A percentile compares a stretch with the other conserved stretches of the same genome.
These are phyloP conservation scores for Ascobolus immersus DNA, from an alignment of 495 filamentous ascomycete genomes.

Conservation along the genomic window DNA sequence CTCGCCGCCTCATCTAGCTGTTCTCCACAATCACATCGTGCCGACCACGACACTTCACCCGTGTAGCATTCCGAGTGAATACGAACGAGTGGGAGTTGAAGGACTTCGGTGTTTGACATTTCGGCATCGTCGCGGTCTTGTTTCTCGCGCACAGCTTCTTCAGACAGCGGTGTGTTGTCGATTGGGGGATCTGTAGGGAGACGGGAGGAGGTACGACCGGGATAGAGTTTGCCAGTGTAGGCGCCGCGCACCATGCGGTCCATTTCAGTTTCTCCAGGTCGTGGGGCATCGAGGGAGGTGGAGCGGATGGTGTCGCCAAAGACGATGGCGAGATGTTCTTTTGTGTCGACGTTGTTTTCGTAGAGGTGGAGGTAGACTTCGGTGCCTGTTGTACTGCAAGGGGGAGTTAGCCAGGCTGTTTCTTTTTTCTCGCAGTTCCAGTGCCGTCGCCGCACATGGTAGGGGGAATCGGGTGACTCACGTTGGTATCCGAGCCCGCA, in stretches of 20 bases:
- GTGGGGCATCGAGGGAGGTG: constrained; percentile 46
- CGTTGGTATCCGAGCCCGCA: constrained; percentile 64
- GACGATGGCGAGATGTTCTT: constrained; percentile 95
- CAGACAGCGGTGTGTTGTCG: not conserved
- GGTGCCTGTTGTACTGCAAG: constrained; percentile 39
- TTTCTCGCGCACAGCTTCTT: not conserved
- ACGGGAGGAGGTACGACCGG: constrained; percentile 40
- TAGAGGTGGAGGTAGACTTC: constrained; percentile 97
- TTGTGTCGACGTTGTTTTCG: constrained; percentile 71
- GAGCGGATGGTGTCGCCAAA: constrained; percentile 71
- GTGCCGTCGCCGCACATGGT: not conserved
- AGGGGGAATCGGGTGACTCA: constrained; percentile 2
- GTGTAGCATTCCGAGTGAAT: constrained; percentile 99
- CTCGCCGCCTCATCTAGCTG: constrained; percentile 90
- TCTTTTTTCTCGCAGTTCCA: no score
- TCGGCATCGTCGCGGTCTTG: constrained; percentile 8
- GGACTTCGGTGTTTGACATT: no score
- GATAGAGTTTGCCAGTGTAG: constrained; percentile 67
- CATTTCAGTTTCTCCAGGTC: constrained; percentile 79
- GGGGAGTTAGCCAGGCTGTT: constrained; percentile 1
- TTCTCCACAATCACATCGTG: constrained; percentile 91
- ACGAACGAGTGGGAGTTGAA: constrained; percentile 50
- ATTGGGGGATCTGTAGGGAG: not conserved
- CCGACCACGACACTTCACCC: constrained; percentile 92
- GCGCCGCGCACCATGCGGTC: constrained; percentile 89